A percentile compares a stretch with the other conserved stretches of the same genome.
Conservation (phyloP, 768 basidiomycete genomes). For the Harrya chromipes region DNA sequence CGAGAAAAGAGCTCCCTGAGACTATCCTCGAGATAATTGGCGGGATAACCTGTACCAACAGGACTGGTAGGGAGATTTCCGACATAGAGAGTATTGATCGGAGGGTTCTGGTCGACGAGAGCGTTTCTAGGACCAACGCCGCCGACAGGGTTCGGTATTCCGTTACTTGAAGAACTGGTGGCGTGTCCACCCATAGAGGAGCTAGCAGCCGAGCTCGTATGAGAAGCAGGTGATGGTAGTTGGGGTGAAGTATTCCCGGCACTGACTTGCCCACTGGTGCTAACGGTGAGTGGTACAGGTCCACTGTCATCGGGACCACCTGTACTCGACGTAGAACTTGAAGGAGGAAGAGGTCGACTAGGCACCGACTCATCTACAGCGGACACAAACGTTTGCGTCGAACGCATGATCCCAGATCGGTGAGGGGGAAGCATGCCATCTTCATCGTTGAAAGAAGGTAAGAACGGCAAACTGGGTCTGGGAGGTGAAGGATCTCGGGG, state of each 20-base stretch:
- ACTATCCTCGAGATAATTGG: conserved; percentile 83
- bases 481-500: conserved; percentile 28
- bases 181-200: conserved; percentile 30
- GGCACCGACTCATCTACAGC: conserved; percentile 25
- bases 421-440: conserved; percentile 34
- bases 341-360: conserved; percentile 33
- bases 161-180: conserved; percentile 31
- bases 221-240: conserved; percentile 72
- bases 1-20: conserved; percentile 77
- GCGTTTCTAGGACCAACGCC: conserved; percentile 33
- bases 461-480: conserved; percentile 21
- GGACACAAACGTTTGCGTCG: conserved; percentile 22
- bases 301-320: conserved; percentile 39
- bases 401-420: conserved; percentile 28
- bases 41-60: conserved; percentile 65
- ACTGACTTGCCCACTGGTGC: conserved; percentile 39
- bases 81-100: conserved; percentile 99
- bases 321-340: conserved; percentile 41
- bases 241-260: conserved; percentile 56
- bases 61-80: conserved; percentile 89
- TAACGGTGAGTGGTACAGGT: conserved; percentile 40
- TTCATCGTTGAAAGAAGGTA: conserved; percentile 23
- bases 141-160: conserved; percentile 19
- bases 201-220: conserved; percentile 48
- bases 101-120: conserved; percentile 88